Evolutionary conservation across 148 eudicot species (phyloP).

Genomic region (Fagopyrum tataricum): DNA sequence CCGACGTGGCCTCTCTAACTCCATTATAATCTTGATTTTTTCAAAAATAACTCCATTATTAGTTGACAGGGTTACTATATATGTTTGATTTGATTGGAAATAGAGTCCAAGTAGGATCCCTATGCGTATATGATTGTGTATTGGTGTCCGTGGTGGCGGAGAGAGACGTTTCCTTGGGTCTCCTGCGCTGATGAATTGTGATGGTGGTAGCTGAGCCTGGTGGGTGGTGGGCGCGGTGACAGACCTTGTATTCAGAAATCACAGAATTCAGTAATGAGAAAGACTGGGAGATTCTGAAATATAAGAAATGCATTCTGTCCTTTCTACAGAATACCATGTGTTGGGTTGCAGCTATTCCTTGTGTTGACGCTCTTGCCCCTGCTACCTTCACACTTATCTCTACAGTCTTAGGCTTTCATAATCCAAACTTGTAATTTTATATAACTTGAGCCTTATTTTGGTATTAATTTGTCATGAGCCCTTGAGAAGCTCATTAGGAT

Average conservation of each 20-base stretch:
- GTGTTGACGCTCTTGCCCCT: constrained; percentile 7
- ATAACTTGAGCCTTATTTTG: no score
- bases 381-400: not conserved
- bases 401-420: no score
- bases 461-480: no score
- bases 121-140: not conserved
- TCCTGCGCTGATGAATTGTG: not conserved
- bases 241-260: constrained; percentile 5
- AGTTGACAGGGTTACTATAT: no score
- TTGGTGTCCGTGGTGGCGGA: not conserved
- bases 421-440: no score
- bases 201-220: constrained; percentile 8
- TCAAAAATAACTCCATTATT: no score
- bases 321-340: constrained; percentile 13
- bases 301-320: constrained; percentile 19
- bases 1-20: constrained; percentile 32
- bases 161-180: not conserved
- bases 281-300: not conserved
- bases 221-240: constrained; percentile 6
- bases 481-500: no score
- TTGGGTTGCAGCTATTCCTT: not conserved
- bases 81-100: not conserved
- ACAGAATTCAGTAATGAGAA: not conserved
- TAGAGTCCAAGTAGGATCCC: not conserved
- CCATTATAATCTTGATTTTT: constrained; percentile 19